Evolutionary conservation across 805 yeast genomes (phyloP).

Genomic region (Myxozyma melibiosi): DNA sequence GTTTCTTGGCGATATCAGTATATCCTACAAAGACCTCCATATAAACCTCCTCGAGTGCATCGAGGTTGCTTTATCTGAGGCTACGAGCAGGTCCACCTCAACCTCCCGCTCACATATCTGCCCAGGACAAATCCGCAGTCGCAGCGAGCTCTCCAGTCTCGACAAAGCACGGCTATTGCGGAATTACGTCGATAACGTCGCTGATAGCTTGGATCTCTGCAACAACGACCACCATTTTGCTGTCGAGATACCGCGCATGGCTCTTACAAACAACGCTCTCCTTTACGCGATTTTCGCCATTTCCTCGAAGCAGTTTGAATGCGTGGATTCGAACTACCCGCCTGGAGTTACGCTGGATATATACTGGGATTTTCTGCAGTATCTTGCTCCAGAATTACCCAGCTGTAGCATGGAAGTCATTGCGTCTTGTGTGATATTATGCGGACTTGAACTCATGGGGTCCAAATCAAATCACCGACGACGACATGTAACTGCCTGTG

Average conservation of each 20-base stretch:
- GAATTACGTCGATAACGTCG: conserved; percentile 46
- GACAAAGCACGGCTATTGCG: conserved; percentile 6
- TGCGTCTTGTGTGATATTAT: conserved; percentile 47
- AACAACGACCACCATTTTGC: conserved; percentile 44
- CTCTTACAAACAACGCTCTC: conserved; percentile 37
- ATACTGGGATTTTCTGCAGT: conserved; percentile 16
- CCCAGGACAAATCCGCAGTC: neutral
- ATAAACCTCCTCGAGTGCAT: neutral
- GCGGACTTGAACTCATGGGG: conserved; percentile 50
- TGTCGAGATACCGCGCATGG: conserved; percentile 43
- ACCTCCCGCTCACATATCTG: neutral
- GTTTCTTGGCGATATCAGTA: no score
- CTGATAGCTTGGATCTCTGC: conserved; percentile 45
- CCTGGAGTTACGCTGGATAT: conserved; percentile 40
- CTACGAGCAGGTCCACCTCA: neutral
- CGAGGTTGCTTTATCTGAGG: neutral
- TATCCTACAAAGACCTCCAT: neutral
- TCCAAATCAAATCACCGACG: conserved; percentile 47
- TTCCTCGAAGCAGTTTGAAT: conserved; percentile 44
- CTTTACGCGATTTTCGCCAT: conserved; percentile 42
- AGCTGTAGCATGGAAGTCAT: conserved; percentile 37
- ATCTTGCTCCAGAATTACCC: conserved; percentile 14
- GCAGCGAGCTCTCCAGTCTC: neutral
- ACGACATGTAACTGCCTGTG: conserved; percentile 47
- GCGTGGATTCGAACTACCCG: conserved; percentile 38